Conservation (phyloP, 73 alveolate genomes). For the Effrenium voratum region DNA sequence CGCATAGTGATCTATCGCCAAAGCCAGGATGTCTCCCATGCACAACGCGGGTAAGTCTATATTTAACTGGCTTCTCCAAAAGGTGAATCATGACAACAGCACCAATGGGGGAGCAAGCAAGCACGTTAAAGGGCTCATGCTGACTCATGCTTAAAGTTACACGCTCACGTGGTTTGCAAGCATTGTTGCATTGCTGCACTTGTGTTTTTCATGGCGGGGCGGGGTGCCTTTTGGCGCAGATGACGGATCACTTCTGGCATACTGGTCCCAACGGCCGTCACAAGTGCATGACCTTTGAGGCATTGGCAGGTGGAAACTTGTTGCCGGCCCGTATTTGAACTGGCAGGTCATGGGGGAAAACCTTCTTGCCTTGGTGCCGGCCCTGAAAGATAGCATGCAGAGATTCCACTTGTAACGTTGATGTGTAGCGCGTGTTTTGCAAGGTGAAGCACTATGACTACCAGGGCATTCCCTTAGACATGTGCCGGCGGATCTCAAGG, state of each 20-base stretch:
- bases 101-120: too few species aligned
- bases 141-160: too few species aligned
- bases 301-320: neutral
- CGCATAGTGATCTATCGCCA: too few species aligned
- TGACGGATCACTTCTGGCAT: conserved; percentile 95
- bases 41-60: too few species aligned
- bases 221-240: conserved; percentile 45
- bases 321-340: conserved; percentile 52
- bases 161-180: too few species aligned
- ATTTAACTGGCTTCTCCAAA: too few species aligned
- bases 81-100: too few species aligned
- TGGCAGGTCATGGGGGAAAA: conserved; percentile 97
- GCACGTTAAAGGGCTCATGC: too few species aligned
- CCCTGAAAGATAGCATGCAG: neutral
- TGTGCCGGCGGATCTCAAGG: conserved; percentile 69
- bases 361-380: conserved; percentile 95
- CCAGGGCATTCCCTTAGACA: conserved; percentile 46
- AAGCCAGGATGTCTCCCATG: too few species aligned
- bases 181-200: neutral
- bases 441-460: conserved; percentile 56
- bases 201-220: neutral
- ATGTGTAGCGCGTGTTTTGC: too few species aligned
- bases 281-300: conserved; percentile 95
- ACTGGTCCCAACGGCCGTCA: conserved; percentile 95
- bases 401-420: neutral